Conservation (phyloP, 495 filamentous ascomycete genomes). For the Chaetomium tenue region DNA sequence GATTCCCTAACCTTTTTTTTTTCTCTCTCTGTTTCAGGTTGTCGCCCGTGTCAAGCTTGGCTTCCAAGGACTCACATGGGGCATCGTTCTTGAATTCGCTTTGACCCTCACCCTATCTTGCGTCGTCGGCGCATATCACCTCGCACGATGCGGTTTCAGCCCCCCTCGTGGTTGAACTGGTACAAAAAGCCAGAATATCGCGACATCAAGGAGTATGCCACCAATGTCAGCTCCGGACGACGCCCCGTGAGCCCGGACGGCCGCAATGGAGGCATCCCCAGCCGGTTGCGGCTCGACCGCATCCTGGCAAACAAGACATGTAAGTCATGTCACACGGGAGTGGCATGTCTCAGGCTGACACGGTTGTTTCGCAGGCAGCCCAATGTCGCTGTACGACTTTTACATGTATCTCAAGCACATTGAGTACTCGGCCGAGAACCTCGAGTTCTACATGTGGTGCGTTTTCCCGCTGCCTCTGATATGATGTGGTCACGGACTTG, state of each 20-base stretch:
- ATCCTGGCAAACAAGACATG: constrained; percentile 46
- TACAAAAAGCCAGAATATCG: constrained; percentile 49
- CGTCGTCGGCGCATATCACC: background rate
- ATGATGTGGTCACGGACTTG: background rate
- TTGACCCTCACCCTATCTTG: background rate
- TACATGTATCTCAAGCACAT: constrained; percentile 47
- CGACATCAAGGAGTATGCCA: constrained; percentile 41
- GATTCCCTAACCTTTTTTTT: background rate
- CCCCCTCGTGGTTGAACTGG: constrained; percentile 41
- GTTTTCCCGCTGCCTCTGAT: constrained; percentile 34
- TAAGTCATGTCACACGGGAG: constrained; percentile 17
- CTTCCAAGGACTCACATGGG: background rate
- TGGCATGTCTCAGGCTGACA: constrained; percentile 7
- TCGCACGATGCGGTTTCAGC: constrained; percentile 28
- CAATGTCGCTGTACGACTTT: constrained; percentile 44
- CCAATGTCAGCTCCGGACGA: constrained; percentile 28
- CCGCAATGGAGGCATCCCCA: constrained; percentile 35
- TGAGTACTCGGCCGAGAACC: constrained; percentile 43
- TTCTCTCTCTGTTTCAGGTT: background rate
- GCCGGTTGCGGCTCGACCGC: constrained; percentile 39
- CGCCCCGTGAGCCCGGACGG: constrained; percentile 36
- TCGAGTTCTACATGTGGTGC: constrained; percentile 80
- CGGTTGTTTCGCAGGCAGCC: constrained; percentile 28
- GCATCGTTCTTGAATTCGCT: background rate
- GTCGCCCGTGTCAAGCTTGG: background rate